Conservation (phyloP, 2,329 filamentous ascomycete genomes). For the Cordyceps cateniannulata region DNA sequence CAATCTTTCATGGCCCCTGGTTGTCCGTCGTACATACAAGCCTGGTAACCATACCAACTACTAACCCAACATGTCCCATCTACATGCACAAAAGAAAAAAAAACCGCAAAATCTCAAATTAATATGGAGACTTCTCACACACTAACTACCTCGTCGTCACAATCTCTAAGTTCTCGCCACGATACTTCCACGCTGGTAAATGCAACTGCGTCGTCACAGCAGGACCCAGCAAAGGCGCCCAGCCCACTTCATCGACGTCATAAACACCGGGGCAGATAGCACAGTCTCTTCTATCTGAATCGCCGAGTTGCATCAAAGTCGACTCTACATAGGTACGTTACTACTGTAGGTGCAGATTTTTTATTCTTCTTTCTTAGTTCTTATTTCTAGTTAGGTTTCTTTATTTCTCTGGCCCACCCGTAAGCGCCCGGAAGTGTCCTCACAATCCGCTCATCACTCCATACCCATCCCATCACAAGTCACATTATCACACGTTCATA, state of each 20-base stretch:
- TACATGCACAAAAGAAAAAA: not conserved
- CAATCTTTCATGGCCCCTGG: too few species aligned
- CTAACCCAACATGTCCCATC: not conserved
- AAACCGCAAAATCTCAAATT: not conserved
- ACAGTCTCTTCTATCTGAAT: not conserved
- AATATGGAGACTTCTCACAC: not conserved
- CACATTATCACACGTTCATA: not conserved
- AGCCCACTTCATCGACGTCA: conserved; percentile 7
- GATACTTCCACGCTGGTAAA: not conserved
- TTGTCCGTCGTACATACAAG: too few species aligned
- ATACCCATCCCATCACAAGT: not conserved
- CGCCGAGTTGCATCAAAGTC: not conserved
- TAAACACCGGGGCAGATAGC: conserved; percentile 8
- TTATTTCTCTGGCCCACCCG: not conserved
- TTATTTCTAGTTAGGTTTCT: not conserved
- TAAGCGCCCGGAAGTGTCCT: too few species aligned
- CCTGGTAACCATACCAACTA: too few species aligned
- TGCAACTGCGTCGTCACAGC: not conserved
- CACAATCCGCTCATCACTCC: not conserved
- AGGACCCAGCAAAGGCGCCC: not conserved
- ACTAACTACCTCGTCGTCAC: too few species aligned
- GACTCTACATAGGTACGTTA: not conserved
- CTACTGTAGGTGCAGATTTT: not conserved
- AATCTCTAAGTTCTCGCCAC: not conserved
- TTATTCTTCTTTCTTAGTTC: not conserved